phyloP scores from a whole-genome alignment of 1,139 yeast genomes.

The Kurtzmaniella quercitrusa region DNA sequence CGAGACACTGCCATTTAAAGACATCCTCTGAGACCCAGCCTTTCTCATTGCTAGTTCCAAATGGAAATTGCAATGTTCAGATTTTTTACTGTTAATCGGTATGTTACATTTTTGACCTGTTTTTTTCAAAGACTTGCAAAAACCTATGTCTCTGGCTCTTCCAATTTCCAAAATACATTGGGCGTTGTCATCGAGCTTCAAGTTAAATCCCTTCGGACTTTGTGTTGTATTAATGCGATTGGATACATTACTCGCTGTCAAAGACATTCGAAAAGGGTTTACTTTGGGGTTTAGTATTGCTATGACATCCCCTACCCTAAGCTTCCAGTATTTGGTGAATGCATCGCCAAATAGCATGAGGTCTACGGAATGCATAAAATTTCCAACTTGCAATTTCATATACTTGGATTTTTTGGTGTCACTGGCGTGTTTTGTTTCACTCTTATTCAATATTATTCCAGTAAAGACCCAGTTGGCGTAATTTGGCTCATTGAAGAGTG shows the following conservation, averaged over 20 bases:
- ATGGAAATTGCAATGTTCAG: slow-evolving; percentile 69
- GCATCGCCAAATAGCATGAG: slow-evolving; percentile 66
- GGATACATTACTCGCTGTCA: slow-evolving; percentile 9
- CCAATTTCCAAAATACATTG: slow-evolving; percentile 71
- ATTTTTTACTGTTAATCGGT: slow-evolving; percentile 52
- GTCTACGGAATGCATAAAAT: slow-evolving; percentile 54
- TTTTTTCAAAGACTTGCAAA: slow-evolving; percentile 50
- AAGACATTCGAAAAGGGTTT: slow-evolving; percentile 17
- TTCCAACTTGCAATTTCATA: slow-evolving; percentile 62
- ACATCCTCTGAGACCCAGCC: slow-evolving; percentile 62
- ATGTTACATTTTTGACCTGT: slow-evolving; percentile 53
- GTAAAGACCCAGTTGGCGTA: slow-evolving; percentile 72
- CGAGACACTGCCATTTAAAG: slow-evolving; percentile 61
- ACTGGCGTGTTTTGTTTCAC: slow-evolving; percentile 45
- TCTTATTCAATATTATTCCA: slow-evolving; percentile 63
- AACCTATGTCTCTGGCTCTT: slow-evolving; percentile 61
- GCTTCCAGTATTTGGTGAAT: slow-evolving; percentile 66
- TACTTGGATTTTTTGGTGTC: slow-evolving; percentile 43
- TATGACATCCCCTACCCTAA: slow-evolving; percentile 69
- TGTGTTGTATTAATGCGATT: slow-evolving; percentile 10
- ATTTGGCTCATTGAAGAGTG: slow-evolving; percentile 63
- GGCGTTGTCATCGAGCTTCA: slow-evolving; percentile 49
- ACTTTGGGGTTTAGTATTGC: slow-evolving; percentile 74
- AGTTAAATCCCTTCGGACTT: slow-evolving; percentile 47
- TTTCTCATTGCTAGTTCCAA: slow-evolving; percentile 53